Percentiles rank a stretch among this genome's conserved stretches.
phyloP scores from a whole-genome alignment of 2,329 filamentous ascomycete genomes.

The Botryotinia globosa region DNA sequence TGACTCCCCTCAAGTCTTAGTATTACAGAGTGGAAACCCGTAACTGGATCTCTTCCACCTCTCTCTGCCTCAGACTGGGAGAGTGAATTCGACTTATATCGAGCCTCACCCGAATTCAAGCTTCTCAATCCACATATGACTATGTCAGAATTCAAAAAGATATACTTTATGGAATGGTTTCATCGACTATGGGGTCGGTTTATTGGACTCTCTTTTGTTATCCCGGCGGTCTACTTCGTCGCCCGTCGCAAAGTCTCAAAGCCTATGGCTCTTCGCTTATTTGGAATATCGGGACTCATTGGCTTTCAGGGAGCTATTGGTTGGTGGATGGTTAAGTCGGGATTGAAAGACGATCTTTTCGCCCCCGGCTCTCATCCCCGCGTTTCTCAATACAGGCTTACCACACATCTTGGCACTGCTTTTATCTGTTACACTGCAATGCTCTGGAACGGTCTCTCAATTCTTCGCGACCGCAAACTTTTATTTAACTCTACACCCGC shows the following conservation, averaged over 20 bases:
- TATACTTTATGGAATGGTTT: constrained; percentile 99
- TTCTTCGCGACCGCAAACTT: constrained; percentile 69
- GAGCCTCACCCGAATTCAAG: constrained; percentile 86
- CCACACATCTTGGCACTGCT: constrained; percentile 83
- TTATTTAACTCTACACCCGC: constrained; percentile 66
- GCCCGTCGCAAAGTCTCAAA: constrained; percentile 72
- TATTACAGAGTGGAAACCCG: constrained; percentile 98
- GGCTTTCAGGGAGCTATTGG: constrained; percentile 93
- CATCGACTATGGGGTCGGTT: constrained; percentile 93
- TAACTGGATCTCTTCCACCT: constrained; percentile 87
- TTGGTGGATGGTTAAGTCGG: constrained; percentile 99
- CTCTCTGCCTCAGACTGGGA: constrained; percentile 80
- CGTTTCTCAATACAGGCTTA: constrained; percentile 90
- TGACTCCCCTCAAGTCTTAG: constrained; percentile 57
- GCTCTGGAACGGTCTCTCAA: constrained; percentile 81
- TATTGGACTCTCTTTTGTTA: constrained; percentile 83
- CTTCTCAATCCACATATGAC: constrained; percentile 92
- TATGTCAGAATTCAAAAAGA: constrained; percentile 92
- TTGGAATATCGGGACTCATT: constrained; percentile 83
- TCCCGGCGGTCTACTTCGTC: constrained; percentile 87
- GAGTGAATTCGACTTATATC: constrained; percentile 89
- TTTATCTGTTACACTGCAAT: constrained; percentile 94
- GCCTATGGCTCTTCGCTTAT: constrained; percentile 72
- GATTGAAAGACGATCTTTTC: constrained; percentile 93
- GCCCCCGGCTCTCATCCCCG: constrained; percentile 85